Base-by-base conservation (phyloP, 2,329 filamentous ascomycete species). In the Trichocomaceae sp. region DNA sequence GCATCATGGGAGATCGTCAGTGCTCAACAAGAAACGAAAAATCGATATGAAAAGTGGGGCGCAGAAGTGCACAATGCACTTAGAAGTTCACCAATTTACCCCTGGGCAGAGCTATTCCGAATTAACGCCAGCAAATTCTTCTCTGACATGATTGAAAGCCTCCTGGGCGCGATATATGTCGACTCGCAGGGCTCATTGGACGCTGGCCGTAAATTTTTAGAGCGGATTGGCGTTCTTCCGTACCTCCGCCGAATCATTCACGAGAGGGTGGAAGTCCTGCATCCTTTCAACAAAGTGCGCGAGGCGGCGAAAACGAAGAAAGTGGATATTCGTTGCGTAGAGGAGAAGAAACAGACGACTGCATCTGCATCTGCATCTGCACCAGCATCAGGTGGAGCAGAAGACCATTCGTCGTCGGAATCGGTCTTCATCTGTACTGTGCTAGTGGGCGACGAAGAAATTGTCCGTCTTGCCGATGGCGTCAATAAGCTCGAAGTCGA, bases 161-260 rank as follows among this genome's bases (percentile, higher is more conserved):
- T 95, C 0, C 70, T 97, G 0, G 92, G 88, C 0, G 91, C 90
- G 0, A 78, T 96, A 0, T 96, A 87, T 76, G 75, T 96, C 19
- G 93, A 97, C 67, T 87, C 79, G 0, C 61, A 78, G 0, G 87
- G 86, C 0, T 77, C 80, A 1, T 65, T 89, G 13, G 73, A 73
- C 0, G 68, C 66, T 0, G 95, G 89, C 62, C 74, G 79, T 49
- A 64, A 52, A 0, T 77, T 96, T 37, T 67, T 89, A 0, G 77
- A 81, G 45, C 72, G 75, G 0, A 72, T 90, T 3, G 89, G 89
- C 0, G 75, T 96, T 4, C 60, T 90, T 39, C 66, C 71, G 0
- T 82, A 83, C 59, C 69, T 95, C 56, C 72, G 80, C 0, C 77
- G 84, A 2, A 73, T 90, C 10, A 62, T 95, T 9, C 61, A 66